Base-by-base conservation (phyloP, 257 asterid genomes). In the Solanum arcanum region DNA sequence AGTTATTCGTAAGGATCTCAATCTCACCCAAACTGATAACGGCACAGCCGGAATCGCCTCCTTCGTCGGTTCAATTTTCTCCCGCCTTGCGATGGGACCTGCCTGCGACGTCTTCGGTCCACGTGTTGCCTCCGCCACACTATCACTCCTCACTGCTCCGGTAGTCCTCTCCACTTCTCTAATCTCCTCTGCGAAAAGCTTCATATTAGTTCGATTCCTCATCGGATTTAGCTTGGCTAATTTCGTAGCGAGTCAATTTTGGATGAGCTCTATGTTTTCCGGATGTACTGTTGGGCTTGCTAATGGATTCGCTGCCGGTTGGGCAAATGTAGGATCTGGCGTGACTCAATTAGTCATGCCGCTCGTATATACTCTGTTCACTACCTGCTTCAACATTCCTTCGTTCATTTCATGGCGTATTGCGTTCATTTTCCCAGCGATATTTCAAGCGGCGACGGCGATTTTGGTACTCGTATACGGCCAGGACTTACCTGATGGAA, bases 261-360 rank as follows among this genome's bases (percentile, higher is more conserved):
- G 96, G 97, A 93, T 94, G 97, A 90, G 92, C 88, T 92, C 94
- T 83, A 92, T 94, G 97, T 94, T 94, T 78, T 89, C 97, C 42
- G 90, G 86, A 47, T 31, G 89, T 39, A 91, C 93, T 46, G 93
- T 94, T 5, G 95, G 92, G 1, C 87, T 88, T 14, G 94, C 95
- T 9, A 94, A 92, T 81, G 96, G 93, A 12, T 88, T 92, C n/a
- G 89, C 95, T 3, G 93, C 94, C 6, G 96, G 95, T n/a, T 94
- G 96, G 96, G 96, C 93, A 10, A 92, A 89, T 37, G 94, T 92
- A 0, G 96, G 96, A 49, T 66, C 94, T 35, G 96, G 96, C 15
- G 21, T 89, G 7, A 89, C 96, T 1, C 96, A 94, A 87, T 89
- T 94, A 6, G 42, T 87, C 59, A 94, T 92, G 96, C 96, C 96